Conservation (phyloP, 768 basidiomycete genomes). For the Suillus lakei region DNA sequence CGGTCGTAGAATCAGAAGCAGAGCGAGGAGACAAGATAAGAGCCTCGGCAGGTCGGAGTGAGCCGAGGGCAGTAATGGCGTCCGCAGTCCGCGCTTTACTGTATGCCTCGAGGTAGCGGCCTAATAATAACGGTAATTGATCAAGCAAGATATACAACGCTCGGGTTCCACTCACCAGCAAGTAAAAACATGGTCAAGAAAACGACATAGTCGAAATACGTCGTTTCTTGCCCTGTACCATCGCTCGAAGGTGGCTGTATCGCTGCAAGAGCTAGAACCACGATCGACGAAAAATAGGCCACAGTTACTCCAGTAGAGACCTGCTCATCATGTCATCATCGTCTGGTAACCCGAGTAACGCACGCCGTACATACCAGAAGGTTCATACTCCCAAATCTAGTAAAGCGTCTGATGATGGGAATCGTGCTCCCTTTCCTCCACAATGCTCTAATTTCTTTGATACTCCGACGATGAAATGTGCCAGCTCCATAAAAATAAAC, state of each 20-base stretch:
- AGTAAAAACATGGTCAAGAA: slow-evolving; percentile 84
- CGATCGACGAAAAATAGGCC: slow-evolving; percentile 79
- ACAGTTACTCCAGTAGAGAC: slow-evolving; percentile 72
- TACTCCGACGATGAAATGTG: slow-evolving; percentile 57
- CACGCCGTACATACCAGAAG: slow-evolving; percentile 60
- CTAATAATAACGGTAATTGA: slow-evolving; percentile 34
- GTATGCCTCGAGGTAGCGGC: slow-evolving; percentile 67
- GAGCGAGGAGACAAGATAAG: slow-evolving; percentile 47
- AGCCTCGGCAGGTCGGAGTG: slow-evolving; percentile 67
- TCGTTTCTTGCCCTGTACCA: slow-evolving; percentile 55
- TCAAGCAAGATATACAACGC: slow-evolving; percentile 2
- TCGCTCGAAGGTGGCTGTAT: slow-evolving; percentile 40
- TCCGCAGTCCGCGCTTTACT: slow-evolving; percentile 75
- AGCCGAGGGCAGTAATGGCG: slow-evolving; percentile 70
- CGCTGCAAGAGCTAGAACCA: slow-evolving; percentile 64
- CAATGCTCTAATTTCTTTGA: slow-evolving; percentile 57
- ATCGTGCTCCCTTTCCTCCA: slow-evolving; percentile 61
- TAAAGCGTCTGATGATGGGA: slow-evolving; percentile 60
- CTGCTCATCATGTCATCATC: slow-evolving; percentile 24
- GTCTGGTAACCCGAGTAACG: neutral
- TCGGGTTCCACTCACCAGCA: slow-evolving; percentile 48
- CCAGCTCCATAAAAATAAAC: slow-evolving; percentile 72
- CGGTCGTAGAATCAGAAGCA: slow-evolving; percentile 7
- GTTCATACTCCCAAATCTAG: slow-evolving; percentile 87
- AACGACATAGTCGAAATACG: slow-evolving; percentile 83